Conservation (phyloP, 805 yeast species). For the Blastobotrys peoriensis region DNA sequence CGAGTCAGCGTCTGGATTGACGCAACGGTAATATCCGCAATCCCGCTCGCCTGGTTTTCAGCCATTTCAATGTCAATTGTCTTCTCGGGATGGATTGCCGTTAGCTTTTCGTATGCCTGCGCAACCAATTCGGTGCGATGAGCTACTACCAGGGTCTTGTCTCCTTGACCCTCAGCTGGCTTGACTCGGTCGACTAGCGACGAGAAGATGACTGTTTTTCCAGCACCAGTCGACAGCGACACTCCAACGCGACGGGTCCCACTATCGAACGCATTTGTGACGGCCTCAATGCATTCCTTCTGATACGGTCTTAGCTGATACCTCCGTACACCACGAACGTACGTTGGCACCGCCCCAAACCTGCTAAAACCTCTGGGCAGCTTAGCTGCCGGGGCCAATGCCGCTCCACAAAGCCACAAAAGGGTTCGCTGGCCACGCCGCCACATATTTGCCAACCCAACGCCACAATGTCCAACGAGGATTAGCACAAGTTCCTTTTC, state of each 20-base stretch:
- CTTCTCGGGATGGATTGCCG: conserved; percentile 42
- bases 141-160: conserved; percentile 55
- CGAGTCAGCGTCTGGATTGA: conserved; percentile 63
- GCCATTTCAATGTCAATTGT: conserved; percentile 70
- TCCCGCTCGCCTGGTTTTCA: conserved; percentile 34
- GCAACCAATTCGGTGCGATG: conserved; percentile 73
- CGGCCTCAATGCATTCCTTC: conserved; percentile 54
- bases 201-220: conserved; percentile 56
- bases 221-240: conserved; percentile 90
- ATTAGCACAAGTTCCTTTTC: too few relatives aligned
- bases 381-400: too few relatives aligned
- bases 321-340: too few relatives aligned
- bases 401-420: too few relatives aligned
- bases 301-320: conserved; percentile 51
- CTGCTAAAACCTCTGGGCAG: too few relatives aligned
- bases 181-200: conserved; percentile 27
- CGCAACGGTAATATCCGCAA: conserved; percentile 65
- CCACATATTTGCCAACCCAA: too few relatives aligned
- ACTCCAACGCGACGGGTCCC: conserved; percentile 64
- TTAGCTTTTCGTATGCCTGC: conserved; percentile 57
- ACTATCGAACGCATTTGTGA: conserved; percentile 41
- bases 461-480: too few relatives aligned
- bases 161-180: conserved; percentile 29
- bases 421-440: too few relatives aligned
- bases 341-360: too few relatives aligned